These are phyloP conservation scores for Pelargonium australe DNA, from an alignment of 441 rosid species.

Conservation along the genomic window DNA sequence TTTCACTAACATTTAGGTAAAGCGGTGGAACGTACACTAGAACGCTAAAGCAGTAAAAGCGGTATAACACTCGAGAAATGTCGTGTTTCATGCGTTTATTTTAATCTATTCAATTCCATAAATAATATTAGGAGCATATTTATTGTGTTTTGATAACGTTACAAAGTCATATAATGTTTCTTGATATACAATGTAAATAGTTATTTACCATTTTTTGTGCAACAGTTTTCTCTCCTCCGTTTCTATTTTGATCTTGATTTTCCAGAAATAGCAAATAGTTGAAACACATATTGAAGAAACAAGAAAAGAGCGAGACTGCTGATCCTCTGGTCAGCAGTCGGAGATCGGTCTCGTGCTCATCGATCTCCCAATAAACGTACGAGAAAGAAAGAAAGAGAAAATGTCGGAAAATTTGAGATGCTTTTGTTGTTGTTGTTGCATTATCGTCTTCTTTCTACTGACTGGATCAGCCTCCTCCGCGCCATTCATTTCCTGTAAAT, in stretches of 20 bases:
- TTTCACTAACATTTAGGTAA: no score
- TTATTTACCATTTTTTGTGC: conserved; percentile 12
- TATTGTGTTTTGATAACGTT: not conserved
- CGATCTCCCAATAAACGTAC: conserved; percentile 25
- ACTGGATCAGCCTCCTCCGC: conserved; percentile 32
- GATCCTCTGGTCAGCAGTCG: conserved; percentile 5
- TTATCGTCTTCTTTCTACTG: conserved; percentile 24
- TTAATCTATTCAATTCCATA: no score
- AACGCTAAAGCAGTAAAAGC: no score
- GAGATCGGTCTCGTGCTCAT: conserved; percentile 24
- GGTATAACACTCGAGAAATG: no score
- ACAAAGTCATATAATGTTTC: not conserved
- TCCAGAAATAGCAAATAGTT: conserved; percentile 12
- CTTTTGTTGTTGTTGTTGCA: not conserved
- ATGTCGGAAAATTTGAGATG: conserved; percentile 24
- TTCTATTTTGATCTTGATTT: not conserved
- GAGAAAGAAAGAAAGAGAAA: not conserved
- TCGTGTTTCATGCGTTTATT: no score
- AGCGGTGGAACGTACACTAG: no score
- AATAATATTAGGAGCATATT: not conserved
- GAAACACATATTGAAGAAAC: not conserved
- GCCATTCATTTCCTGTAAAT: conserved; percentile 37
- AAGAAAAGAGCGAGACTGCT: conserved; percentile 12
- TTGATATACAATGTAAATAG: no score
- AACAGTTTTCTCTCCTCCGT: conserved; percentile 27